Conservation (phyloP, 345 rosid species). For the Eucalyptus sp. region DNA sequence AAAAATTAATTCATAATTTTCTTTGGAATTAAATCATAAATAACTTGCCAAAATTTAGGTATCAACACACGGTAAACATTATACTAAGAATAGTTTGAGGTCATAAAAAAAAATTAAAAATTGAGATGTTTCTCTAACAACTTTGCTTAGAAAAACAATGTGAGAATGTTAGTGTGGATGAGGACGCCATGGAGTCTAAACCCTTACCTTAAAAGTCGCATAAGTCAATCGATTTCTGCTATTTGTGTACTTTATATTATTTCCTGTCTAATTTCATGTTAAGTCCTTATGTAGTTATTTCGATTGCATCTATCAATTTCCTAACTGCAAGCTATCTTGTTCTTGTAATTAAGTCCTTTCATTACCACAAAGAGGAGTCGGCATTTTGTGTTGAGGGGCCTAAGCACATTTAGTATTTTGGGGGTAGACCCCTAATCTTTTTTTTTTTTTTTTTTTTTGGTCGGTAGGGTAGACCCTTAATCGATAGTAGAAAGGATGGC, state of each 20-base stretch:
- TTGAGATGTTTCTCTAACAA: not conserved
- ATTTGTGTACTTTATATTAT: too few relatives aligned
- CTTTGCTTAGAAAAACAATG: not conserved
- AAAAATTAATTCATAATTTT: too few relatives aligned
- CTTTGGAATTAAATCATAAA: too few relatives aligned
- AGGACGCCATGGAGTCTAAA: not conserved
- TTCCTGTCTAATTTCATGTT: not conserved
- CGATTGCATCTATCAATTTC: not conserved
- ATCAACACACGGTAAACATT: accelerated
- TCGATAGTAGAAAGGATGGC: not conserved
- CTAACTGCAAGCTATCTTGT: not conserved
- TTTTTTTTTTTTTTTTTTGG: too few relatives aligned
- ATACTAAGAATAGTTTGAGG: too few relatives aligned
- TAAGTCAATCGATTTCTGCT: too few relatives aligned
- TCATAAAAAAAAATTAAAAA: too few relatives aligned
- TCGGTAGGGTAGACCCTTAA: not conserved
- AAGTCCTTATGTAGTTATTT: not conserved
- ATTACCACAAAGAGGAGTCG: not conserved
- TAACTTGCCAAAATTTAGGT: too few relatives aligned
- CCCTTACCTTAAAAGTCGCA: not conserved
- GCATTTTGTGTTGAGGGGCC: not conserved
- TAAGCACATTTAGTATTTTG: not conserved
- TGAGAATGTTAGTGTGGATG: not conserved
- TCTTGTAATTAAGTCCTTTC: not conserved
- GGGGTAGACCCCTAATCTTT: too few relatives aligned